These are phyloP conservation scores for Lactifluus piperatus DNA, from an alignment of 768 basidiomycete genomes.

Conservation along the genomic window DNA sequence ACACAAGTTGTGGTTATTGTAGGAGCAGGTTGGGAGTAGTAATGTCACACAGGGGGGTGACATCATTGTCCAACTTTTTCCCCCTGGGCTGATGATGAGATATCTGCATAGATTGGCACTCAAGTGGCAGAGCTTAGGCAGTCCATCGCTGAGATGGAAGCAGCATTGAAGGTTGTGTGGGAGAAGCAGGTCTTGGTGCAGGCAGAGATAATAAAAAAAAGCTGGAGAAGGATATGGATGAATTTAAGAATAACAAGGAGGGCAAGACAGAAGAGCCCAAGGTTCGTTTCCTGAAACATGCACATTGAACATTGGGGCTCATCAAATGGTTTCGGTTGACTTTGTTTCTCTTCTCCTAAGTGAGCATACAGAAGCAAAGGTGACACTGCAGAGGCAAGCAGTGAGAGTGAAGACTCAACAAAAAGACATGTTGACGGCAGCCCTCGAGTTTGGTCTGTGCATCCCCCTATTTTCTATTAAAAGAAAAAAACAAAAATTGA, in stretches of 20 bases:
- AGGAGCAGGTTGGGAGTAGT: slow-evolving; percentile 80
- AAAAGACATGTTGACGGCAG: slow-evolving; percentile 94
- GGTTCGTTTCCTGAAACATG: no score
- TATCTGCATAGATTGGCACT: slow-evolving; percentile 69
- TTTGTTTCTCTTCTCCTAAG: neutral
- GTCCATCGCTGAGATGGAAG: slow-evolving; percentile 49
- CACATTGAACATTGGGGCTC: slow-evolving; percentile 96
- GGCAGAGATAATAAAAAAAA: slow-evolving; percentile 71
- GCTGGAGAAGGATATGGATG: no score
- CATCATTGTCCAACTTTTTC: slow-evolving; percentile 21
- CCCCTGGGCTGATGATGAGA: no score
- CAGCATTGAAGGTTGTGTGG: slow-evolving; percentile 53
- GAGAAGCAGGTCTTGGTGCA: slow-evolving; percentile 70
- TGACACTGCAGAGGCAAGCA: no score
- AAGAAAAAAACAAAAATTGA: slow-evolving; percentile 26
- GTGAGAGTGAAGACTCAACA: no score
- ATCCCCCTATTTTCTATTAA: neutral
- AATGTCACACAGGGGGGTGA: slow-evolving; percentile 70
- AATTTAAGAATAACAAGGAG: no score
- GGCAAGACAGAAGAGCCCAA: no score
- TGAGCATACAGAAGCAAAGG: slow-evolving; percentile 87
- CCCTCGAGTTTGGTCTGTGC: slow-evolving; percentile 81
- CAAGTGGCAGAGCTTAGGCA: no score
- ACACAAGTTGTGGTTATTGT: slow-evolving; percentile 74
- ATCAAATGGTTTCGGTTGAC: no score